These are phyloP conservation scores for Colletotrichum viniferum DNA, from an alignment of 2,329 filamentous ascomycete genomes.

Conservation along the genomic window DNA sequence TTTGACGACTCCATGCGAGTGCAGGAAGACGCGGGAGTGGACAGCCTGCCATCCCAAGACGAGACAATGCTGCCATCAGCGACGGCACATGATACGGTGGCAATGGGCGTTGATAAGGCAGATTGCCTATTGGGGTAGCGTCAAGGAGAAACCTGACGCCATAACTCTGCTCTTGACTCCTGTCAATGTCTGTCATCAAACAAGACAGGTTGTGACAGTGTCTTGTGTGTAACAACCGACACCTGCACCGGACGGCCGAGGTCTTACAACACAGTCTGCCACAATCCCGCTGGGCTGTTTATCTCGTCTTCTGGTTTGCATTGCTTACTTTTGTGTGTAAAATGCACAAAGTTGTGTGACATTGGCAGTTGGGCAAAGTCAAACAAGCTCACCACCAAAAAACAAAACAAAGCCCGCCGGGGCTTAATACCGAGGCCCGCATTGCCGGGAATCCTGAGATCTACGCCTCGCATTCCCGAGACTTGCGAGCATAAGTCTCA, in stretches of 20 bases:
- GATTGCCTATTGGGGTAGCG: conserved; percentile 1
- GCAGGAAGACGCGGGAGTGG: neutral
- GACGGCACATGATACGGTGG: conserved; percentile 13
- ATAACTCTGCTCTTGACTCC: conserved; percentile 2
- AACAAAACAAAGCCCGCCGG: neutral
- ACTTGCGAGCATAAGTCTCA: conserved; percentile 8
- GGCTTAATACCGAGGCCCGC: conserved; percentile 15
- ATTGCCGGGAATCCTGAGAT: conserved; percentile 12
- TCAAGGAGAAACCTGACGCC: conserved; percentile 12
- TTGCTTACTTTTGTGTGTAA: neutral
- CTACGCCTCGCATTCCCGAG: conserved; percentile 15
- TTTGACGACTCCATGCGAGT: conserved; percentile 3
- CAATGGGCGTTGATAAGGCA: neutral
- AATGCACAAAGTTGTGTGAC: neutral
- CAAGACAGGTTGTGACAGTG: conserved; percentile 12
- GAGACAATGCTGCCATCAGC: neutral
- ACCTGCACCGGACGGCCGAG: neutral
- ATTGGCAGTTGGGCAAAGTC: neutral
- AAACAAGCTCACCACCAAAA: neutral
- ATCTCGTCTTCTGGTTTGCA: neutral
- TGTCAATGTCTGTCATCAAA: conserved; percentile 1
- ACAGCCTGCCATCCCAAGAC: conserved; percentile 17
- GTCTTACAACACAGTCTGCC: neutral
- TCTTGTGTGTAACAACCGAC: conserved; percentile 1
- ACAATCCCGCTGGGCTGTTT: neutral